Evolutionary conservation across 2,329 filamentous ascomycete species (phyloP).

Genomic region (Fusarium verticillioides): DNA sequence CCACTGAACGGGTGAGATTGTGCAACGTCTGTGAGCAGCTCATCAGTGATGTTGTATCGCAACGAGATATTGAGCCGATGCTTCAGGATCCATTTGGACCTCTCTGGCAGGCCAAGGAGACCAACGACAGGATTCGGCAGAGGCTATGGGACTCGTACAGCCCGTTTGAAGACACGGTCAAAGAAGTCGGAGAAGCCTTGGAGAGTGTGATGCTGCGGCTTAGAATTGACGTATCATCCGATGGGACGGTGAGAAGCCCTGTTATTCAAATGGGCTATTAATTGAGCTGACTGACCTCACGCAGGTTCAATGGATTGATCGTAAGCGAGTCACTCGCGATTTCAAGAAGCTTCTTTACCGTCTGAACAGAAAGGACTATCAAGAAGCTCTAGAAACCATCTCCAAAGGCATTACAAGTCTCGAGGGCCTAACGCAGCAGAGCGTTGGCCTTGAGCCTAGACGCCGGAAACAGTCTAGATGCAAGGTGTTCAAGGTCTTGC

Average conservation of each 20-base stretch:
- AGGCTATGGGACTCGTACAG: conserved; percentile 39
- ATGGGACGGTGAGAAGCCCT: neutral
- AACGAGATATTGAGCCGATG: conserved; percentile 44
- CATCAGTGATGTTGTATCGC: conserved; percentile 39
- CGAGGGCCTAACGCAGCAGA: neutral
- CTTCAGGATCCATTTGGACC: conserved; percentile 44
- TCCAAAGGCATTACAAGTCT: conserved; percentile 2
- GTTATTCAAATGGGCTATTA: too few relatives aligned
- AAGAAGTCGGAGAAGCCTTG: conserved; percentile 40
- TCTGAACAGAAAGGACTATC: conserved; percentile 11
- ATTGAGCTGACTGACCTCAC: too few relatives aligned
- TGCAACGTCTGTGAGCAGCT: conserved; percentile 48
- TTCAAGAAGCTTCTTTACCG: conserved; percentile 20
- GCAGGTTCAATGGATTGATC: conserved; percentile 11
- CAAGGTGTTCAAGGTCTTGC: conserved; percentile 8
- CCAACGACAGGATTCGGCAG: conserved; percentile 30
- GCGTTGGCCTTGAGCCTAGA: conserved; percentile 1
- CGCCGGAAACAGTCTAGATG: conserved; percentile 13
- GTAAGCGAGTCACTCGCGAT: neutral
- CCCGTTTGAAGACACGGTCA: conserved; percentile 39
- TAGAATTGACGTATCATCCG: neutral
- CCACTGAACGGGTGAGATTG: conserved; percentile 43
- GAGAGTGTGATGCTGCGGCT: conserved; percentile 27
- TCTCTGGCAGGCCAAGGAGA: conserved; percentile 40
- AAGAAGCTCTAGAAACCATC: neutral